A percentile compares a stretch with the other conserved stretches of the same genome.
Conservation (phyloP, 1,139 yeast species). For the Yamadazyma taylorii region DNA sequence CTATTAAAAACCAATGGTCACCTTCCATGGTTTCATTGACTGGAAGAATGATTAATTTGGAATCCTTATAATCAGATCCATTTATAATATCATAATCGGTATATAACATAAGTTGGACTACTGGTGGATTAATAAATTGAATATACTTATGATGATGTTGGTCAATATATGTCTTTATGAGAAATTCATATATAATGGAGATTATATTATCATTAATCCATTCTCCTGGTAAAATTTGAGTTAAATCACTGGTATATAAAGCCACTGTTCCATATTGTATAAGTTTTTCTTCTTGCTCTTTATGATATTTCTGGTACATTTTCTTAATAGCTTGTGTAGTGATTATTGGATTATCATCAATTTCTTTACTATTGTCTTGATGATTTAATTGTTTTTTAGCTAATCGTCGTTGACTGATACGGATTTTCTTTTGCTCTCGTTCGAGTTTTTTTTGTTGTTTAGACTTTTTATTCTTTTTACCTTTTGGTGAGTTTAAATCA, state of each 20-base stretch:
- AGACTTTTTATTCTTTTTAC: constrained; percentile 16
- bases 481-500: not conserved
- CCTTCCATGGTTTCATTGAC: constrained; percentile 44
- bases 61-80: constrained; percentile 33
- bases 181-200: constrained; percentile 59
- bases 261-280: constrained; percentile 43
- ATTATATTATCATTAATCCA: constrained; percentile 78
- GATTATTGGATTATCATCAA: constrained; percentile 22
- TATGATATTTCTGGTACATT: constrained; percentile 17
- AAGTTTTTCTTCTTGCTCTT: constrained; percentile 12
- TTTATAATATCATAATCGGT: constrained; percentile 32
- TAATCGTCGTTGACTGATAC: constrained; percentile 18
- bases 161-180: constrained; percentile 25
- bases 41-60: constrained; percentile 42
- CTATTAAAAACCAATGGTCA: constrained; percentile 46
- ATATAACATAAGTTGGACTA: constrained; percentile 41
- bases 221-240: constrained; percentile 49
- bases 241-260: constrained; percentile 37
- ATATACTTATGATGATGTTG: constrained; percentile 22
- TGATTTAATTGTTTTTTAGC: not conserved
- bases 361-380: not conserved
- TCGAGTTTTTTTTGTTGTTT: constrained; percentile 31
- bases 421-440: constrained; percentile 31
- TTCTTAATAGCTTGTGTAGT: constrained; percentile 25
- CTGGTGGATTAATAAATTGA: constrained; percentile 36